Evolutionary conservation across 2,329 filamentous ascomycete species (phyloP), one percentile per base, ranked within the genome.

Genomic region (Colletotrichum sp.): DNA sequence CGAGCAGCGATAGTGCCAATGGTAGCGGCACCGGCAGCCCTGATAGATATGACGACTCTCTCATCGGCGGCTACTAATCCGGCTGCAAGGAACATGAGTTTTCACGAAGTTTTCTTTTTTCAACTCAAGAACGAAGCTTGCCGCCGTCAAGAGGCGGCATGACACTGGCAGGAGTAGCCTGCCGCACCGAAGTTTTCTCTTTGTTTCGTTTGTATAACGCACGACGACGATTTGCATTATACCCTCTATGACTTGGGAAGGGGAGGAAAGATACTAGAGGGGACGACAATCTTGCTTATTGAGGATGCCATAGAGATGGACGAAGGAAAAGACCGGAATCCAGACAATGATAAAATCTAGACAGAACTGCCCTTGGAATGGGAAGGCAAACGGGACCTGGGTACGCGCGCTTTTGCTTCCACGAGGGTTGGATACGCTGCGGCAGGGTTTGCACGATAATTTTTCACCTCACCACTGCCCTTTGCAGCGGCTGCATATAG

Each of bases 1-100:
- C 89, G 43, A 87, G 85, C 13, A 87, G 84, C 71, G 86, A 86
- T 59, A 89, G 87, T 77, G 79, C 78, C 57, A 84, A 80, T 55
- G 82, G 81, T 57, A 88, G 85, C 77, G 83, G 83, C 18, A 81
- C 83, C 24, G 85, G 82, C 36, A 87, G 85, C 72, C 86, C 86
- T 15, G 74, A 76, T 28, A 43, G 74, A 32, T 76, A 74, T 26
- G 74, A 76, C 59, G 74, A 76, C 59, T 76, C 74, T 12, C 74
- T 76, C 24, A 73, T 76, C 18, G 64, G 74, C 70, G 65, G 74
- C 43, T 76, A 76, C 24, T 76, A 43, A 72, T 57, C 21, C 12
- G 26, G 10, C 13, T 12, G 21, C 24, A 28, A n/a, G 21, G 18
- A 36, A 26, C 48, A 57, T 39, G 61, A 67, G 30, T 66, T 68